These are phyloP conservation scores for Angomonas deanei DNA, from an alignment of 208 protist genomes.

Conservation along the genomic window DNA sequence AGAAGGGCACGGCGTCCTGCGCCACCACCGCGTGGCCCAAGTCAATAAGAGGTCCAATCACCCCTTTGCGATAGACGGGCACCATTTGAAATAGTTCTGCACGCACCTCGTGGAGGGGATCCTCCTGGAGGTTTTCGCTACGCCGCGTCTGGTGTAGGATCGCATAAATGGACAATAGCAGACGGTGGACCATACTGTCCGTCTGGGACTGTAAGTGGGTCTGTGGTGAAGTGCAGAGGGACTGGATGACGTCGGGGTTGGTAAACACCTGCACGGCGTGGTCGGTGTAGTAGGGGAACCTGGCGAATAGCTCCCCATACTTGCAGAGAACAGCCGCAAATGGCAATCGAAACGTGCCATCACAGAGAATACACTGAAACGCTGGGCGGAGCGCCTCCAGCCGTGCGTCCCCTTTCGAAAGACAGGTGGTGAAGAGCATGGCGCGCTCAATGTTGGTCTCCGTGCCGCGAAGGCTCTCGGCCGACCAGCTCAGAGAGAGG, in stretches of 20 bases:
- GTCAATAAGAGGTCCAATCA: neutral
- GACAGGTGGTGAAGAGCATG: neutral
- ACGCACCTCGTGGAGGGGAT: neutral
- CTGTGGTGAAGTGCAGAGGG: conserved; percentile 22
- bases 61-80: neutral
- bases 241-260: conserved; percentile 37
- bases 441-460: neutral
- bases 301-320: conserved; percentile 42
- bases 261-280: conserved; percentile 65
- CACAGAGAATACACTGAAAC: neutral
- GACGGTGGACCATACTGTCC: conserved; percentile 55
- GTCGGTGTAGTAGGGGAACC: conserved; percentile 9
- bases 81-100: neutral
- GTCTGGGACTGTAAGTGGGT: conserved; percentile 24
- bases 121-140: neutral
- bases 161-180: conserved; percentile 25
- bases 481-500: neutral
- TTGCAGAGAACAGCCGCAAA: conserved; percentile 43
- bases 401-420: neutral
- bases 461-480: neutral
- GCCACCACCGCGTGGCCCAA: neutral
- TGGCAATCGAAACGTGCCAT: conserved; percentile 7
- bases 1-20: neutral
- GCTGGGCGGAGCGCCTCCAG: neutral
- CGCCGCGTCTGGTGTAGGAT: conserved; percentile 2